Base-by-base conservation (phyloP, 2,329 filamentous ascomycete species). In the Exophiala phaeomuriformis region DNA sequence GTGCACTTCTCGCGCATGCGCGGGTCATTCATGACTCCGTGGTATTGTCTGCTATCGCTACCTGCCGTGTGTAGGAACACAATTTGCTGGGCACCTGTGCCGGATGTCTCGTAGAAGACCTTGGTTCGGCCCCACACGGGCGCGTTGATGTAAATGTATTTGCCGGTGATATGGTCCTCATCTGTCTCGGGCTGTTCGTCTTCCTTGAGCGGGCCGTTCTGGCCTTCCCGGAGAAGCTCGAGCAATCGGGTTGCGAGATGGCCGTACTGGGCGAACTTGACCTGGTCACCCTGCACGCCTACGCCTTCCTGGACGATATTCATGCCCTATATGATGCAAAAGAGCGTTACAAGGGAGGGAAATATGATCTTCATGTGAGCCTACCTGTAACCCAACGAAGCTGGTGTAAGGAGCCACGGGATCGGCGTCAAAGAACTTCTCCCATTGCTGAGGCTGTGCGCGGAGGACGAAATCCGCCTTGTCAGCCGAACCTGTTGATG, bases 11-110 rank as follows among this genome's bases (percentile, higher is more conserved):
- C 69, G 19, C 70, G 66, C 72, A 76, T 75, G 8, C 67, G 64
- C 30, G 65, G 52, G 51, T 77, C 69, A 51, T 77, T 77, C 73
- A 78, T 72, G 1, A 78, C 75, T 19, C 75, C 74, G 49, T 78
- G 75, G 49, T 77, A 77, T 60, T 77, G 74, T 30, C 75, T 63
- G 30, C 68, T 67, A 56, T 78, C 75, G 46, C 70, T 72, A 2
- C 75, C 75, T 9, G 72, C 72, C 0, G 72, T 75, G 55, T 75
- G 73, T 3, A 72, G 61, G 57, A 75, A 75, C 19, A 70, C 60
- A 29, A 78, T 75, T 29, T 70, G 68, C 51, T 76, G 72, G 19
- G 71, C 67, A 1, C 76, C 75, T 2, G 68, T 69, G 4, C 75
- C 75, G 3, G 72, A 67, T 28, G 66, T 68, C 56, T 78, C 75